Percentiles rank a stretch among this genome's conserved stretches.
These are phyloP conservation scores for Cornus kousa DNA, from an alignment of 148 eudicot species.

Conservation along the genomic window DNA sequence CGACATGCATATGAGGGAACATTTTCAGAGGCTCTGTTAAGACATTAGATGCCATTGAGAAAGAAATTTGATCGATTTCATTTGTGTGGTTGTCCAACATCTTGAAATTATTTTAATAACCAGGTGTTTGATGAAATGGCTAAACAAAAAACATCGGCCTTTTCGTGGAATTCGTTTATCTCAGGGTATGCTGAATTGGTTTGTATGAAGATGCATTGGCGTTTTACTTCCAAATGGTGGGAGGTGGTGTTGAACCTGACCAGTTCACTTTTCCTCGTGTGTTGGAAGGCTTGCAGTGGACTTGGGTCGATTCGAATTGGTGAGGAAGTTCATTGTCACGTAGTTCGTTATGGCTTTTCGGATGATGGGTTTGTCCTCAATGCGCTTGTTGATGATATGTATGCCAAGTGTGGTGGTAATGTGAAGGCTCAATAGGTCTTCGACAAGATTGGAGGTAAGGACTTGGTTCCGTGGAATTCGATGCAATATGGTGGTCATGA, in stretches of 20 bases:
- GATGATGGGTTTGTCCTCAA: constrained; percentile 65
- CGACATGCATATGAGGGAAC: too few relatives aligned
- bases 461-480: constrained; percentile 76
- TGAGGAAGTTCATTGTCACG: constrained; percentile 74
- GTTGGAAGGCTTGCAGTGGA: constrained; percentile 72
- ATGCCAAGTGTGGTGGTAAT: constrained; percentile 89
- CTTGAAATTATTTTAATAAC: constrained; percentile 26
- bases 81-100: too few relatives aligned
- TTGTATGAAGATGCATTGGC: constrained; percentile 83
- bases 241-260: constrained; percentile 80
- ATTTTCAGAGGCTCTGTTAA: neutral
- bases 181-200: constrained; percentile 73
- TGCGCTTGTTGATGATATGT: constrained; percentile 83
- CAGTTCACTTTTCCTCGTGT: constrained; percentile 71
- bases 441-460: constrained; percentile 41
- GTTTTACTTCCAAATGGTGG: constrained; percentile 89
- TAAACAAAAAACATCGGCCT: constrained; percentile 53
- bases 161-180: constrained; percentile 88
- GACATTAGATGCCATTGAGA: neutral
- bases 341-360: constrained; percentile 54
- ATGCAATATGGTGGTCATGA: constrained; percentile 51
- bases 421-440: constrained; percentile 68
- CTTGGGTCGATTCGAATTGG: constrained; percentile 58
- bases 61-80: too few relatives aligned
- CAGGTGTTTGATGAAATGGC: constrained; percentile 88